Evolutionary conservation across 371 early-diverging fungal species (phyloP), one percentile per base, ranked within the genome.

Genomic region (Homolaphlyctis polyrhiza): DNA sequence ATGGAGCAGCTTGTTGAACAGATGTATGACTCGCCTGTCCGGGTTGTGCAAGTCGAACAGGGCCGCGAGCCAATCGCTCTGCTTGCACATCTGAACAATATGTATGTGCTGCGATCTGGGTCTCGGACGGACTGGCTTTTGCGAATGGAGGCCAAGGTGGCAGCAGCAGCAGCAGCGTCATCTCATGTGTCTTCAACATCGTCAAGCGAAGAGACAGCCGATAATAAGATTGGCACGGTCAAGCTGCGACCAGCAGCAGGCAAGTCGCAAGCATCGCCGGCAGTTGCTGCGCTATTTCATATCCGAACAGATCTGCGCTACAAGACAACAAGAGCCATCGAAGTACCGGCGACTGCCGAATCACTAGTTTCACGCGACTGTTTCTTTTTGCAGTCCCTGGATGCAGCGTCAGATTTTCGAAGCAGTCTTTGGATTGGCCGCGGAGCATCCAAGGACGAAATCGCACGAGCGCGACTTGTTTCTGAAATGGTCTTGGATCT

Each of bases 1-100:
- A 68, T 81, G 73, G 69, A 76, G 60, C 62, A 64, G 13, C 64
- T 79, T 2, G 68, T 81, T 6, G 35, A 58, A 51, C 52, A 62
- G n/a, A 66, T 78, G 71, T 79, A 81, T 57, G 63, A 65, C 18
- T 81, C 78, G 57, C 39, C 62, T 11, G 69, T 76, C 29, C 47
- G 65, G 18, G 66, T 79, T 11, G 71, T 69, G 32, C 64, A 66
- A 28, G 39, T 74, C 2, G 73, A 69, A 35, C 75, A 71, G 35
- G 79, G 76, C 36, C 58, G 68, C 27, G 82, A 81, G 45, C 76
- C 79, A 1, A 28, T 77, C 30, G 75, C 66, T 35, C 65, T 81
- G 4, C 49, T 79, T 36, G 76, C 79, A 6, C 78, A 77, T 67
- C 55, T 79, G 30, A 68, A 66, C 27, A 79, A 78, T 65, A 29